Evolutionary conservation across 371 early-diverging fungal genomes (phyloP).

Genomic region (Circinella minor): DNA sequence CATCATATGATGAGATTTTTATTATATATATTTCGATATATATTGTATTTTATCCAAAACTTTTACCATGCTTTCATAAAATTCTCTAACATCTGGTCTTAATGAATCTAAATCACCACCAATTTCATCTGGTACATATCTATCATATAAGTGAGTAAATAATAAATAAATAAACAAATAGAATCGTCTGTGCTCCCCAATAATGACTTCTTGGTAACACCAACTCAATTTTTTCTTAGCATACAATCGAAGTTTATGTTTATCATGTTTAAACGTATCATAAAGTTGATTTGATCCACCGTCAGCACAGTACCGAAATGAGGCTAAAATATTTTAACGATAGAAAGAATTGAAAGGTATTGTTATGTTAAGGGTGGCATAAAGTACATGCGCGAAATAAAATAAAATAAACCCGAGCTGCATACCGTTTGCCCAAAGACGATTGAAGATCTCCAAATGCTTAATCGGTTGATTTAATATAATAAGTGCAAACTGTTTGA

Average conservation of each 20-base stretch:
- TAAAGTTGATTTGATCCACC: constrained; percentile 91
- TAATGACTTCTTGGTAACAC: constrained; percentile 31
- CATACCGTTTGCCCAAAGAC: constrained; percentile 47
- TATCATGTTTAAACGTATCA: constrained; percentile 60
- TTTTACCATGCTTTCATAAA: constrained; percentile 57
- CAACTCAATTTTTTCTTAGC: neutral
- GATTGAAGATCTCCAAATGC: constrained; percentile 28
- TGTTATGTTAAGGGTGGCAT: too few relatives aligned
- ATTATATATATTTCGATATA: neutral
- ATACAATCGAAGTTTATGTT: constrained; percentile 28
- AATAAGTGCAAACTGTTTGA: constrained; percentile 40
- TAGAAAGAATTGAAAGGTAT: neutral
- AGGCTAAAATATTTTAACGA: constrained; percentile 45
- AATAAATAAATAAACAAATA: neutral
- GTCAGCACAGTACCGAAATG: constrained; percentile 80
- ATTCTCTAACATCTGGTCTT: constrained; percentile 63
- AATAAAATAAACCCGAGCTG: too few relatives aligned
- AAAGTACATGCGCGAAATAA: too few relatives aligned
- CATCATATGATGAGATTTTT: too few relatives aligned
- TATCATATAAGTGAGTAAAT: constrained; percentile 20
- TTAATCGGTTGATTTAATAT: constrained; percentile 44
- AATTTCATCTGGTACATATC: constrained; percentile 81
- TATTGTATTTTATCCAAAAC: neutral
- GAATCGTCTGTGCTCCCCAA: too few relatives aligned
- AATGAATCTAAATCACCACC: constrained; percentile 90